These are phyloP conservation scores for Pseudocercospora crystallina DNA, from an alignment of 2,329 filamentous ascomycete genomes.

Conservation along the genomic window DNA sequence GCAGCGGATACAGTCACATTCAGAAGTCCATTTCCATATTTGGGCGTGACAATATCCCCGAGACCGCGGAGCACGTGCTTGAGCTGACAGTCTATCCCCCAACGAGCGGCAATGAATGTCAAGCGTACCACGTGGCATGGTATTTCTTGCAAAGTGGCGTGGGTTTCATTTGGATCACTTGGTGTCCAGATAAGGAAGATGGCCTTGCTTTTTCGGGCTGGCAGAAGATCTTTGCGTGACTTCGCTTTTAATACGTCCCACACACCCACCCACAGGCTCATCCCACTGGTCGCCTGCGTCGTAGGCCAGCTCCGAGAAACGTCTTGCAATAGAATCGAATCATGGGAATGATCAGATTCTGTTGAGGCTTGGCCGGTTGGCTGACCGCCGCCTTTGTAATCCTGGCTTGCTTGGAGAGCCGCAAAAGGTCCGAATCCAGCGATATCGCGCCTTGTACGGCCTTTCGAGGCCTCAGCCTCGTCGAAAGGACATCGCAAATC, in stretches of 20 bases:
- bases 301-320: not conserved
- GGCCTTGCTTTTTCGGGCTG: constrained; percentile 4
- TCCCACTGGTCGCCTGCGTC: not conserved
- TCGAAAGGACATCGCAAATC: too few species aligned
- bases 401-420: not conserved
- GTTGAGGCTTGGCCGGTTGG: constrained; percentile 7
- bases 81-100: too few species aligned
- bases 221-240: constrained; percentile 1
- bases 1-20: too few species aligned
- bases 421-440: constrained; percentile 10
- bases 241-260: constrained; percentile 1
- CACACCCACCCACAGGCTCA: not conserved
- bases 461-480: not conserved
- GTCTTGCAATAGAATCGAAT: not conserved
- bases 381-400: constrained; percentile 3
- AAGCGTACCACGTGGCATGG: too few species aligned
- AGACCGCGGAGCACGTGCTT: too few species aligned
- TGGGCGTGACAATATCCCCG: too few species aligned
- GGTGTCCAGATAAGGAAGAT: constrained; percentile 3
- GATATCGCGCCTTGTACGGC: not conserved
- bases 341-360: constrained; percentile 6
- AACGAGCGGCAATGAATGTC: too few species aligned
- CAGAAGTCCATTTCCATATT: too few species aligned
- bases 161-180: too few species aligned
- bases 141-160: too few species aligned